Evolutionary conservation across 2,329 filamentous ascomycete species (phyloP).

Genomic region (Aspergillus niger): DNA sequence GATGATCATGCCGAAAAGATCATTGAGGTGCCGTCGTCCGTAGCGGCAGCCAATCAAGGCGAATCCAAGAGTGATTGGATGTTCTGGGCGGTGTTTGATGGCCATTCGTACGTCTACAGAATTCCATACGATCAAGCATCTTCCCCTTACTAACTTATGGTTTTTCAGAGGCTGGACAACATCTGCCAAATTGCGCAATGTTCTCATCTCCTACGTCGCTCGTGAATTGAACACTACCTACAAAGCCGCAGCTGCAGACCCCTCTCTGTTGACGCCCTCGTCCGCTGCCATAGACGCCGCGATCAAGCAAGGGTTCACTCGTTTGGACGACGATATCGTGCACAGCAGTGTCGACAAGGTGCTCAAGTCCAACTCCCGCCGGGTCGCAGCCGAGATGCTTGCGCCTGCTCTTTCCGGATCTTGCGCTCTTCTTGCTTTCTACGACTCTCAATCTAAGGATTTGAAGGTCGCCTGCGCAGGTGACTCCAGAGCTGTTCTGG

Average conservation of each 20-base stretch:
- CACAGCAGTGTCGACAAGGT: slow-evolving; percentile 91
- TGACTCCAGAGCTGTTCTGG: slow-evolving; percentile 92
- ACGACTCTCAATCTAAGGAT: slow-evolving; percentile 82
- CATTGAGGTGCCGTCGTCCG: slow-evolving; percentile 74
- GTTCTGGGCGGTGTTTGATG: slow-evolving; percentile 99
- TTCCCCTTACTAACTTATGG: slow-evolving; percentile 1
- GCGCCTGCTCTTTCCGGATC: slow-evolving; percentile 95
- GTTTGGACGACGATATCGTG: slow-evolving; percentile 90
- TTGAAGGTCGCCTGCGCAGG: slow-evolving; percentile 94
- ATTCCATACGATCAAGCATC: not conserved
- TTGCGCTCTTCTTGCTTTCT: slow-evolving; percentile 93
- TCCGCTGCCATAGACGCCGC: slow-evolving; percentile 82
- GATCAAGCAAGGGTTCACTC: slow-evolving; percentile 88
- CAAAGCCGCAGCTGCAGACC: slow-evolving; percentile 66
- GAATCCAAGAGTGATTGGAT: slow-evolving; percentile 83
- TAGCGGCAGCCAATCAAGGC: slow-evolving; percentile 57
- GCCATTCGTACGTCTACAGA: slow-evolving; percentile 71
- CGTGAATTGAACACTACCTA: slow-evolving; percentile 92
- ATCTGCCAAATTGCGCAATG: slow-evolving; percentile 90
- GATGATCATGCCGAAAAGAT: slow-evolving; percentile 99
- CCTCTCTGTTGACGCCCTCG: slow-evolving; percentile 64
- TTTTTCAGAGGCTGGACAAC: slow-evolving; percentile 85
- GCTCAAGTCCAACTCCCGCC: slow-evolving; percentile 82
- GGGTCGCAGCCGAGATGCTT: slow-evolving; percentile 86
- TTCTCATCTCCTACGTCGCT: slow-evolving; percentile 88